Conservation (phyloP, 345 rosid species). For the Populus simonii region DNA sequence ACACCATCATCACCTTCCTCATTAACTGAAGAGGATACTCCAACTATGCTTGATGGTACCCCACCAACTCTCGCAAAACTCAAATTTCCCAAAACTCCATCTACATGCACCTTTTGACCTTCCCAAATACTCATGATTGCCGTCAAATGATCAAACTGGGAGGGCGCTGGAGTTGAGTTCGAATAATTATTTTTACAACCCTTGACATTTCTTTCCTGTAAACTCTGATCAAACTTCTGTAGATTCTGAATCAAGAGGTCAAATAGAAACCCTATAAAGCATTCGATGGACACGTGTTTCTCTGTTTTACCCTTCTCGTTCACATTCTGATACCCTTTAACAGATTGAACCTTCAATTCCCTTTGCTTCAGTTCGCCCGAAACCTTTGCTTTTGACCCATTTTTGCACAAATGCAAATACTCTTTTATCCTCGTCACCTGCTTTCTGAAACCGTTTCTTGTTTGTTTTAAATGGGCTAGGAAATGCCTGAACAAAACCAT, state of each 20-base stretch:
- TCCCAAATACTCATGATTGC: slow-evolving; percentile 65
- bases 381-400: slow-evolving; percentile 30
- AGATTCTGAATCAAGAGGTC: slow-evolving; percentile 61
- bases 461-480: slow-evolving; percentile 53
- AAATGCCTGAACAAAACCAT: slow-evolving; percentile 64
- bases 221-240: slow-evolving; percentile 56
- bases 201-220: slow-evolving; percentile 37
- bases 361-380: slow-evolving; percentile 24
- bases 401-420: slow-evolving; percentile 23
- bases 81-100: slow-evolving; percentile 77
- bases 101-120: slow-evolving; percentile 66
- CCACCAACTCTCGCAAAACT: slow-evolving; percentile 93
- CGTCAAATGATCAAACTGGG: slow-evolving; percentile 47
- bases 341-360: slow-evolving; percentile 24
- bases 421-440: slow-evolving; percentile 36
- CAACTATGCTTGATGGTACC: slow-evolving; percentile 71
- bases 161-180: slow-evolving; percentile 16
- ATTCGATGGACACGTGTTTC: slow-evolving; percentile 45
- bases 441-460: slow-evolving; percentile 50
- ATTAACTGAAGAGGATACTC: slow-evolving; percentile 55
- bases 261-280: slow-evolving; percentile 47
- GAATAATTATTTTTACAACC: slow-evolving; percentile 24
- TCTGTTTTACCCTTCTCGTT: slow-evolving; percentile 28
- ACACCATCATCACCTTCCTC: slow-evolving; percentile 58
- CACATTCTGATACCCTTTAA: slow-evolving; percentile 15